Evolutionary conservation across 1,284 basidiomycete species (phyloP), one percentile per base, ranked within the genome.

Genomic region (Fomitopsis betulina): DNA sequence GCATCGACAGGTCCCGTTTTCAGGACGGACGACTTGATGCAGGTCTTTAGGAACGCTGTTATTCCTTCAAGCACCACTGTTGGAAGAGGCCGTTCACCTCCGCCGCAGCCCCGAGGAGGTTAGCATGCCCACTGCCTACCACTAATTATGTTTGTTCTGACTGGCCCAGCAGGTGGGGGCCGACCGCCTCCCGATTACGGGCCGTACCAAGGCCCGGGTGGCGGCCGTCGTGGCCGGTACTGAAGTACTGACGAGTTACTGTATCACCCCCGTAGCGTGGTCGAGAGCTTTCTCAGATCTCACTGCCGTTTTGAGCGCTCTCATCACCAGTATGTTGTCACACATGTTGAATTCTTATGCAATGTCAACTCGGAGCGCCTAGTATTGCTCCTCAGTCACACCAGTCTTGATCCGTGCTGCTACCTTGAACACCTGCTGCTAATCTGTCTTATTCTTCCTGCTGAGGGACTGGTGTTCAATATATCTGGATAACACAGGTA

Each of bases 1-100:
- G 55, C 39, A 55, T 25, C 50, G 21, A 40, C 62, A 94, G 93
- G 93, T 2, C 93, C 93, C 17, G 81, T 93, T 38, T 94, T 95
- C 76, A 81, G 90, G 55, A 88, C 89, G 2, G 93, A 95, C 53
- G 93, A 95, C 71, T 77, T 95, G 35, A 86, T 96, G 81, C 86
- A 87, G 61, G 69, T 93, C 23, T 86, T 93, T 70, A 79, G 84
- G 49, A 88, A 83, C 67, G 88, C 89, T 52, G 83, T 87, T 21
- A 89, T 93, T 56, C 89, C 91, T n/a, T 60, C 66, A 5, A 86
- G 83, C 57, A 78, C 70, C 19, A 76, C 68, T n/a, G 58, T 75
- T 37, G 67, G 70, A 35, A 73, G 76, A 57, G 66, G 74, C 5
- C 74, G 79, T 60, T 78, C 75, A 6, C 82, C 84, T 27, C 78